Evolutionary conservation across 2,329 filamentous ascomycete species (phyloP), one percentile per base, ranked within the genome.

Genomic region (Paecilomyces niveus): DNA sequence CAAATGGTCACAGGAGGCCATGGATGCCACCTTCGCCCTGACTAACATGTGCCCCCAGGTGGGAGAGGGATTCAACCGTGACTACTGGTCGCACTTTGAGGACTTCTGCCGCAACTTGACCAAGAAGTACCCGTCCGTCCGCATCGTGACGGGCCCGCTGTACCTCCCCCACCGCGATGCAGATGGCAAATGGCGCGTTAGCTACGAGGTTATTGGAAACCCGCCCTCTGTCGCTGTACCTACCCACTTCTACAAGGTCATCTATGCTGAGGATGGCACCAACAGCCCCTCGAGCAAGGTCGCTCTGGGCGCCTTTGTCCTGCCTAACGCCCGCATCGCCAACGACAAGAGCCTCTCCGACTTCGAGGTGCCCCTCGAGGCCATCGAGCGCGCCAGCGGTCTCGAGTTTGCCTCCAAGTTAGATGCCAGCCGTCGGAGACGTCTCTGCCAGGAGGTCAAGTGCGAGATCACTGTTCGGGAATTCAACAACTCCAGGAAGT

Each of bases 11-110:
- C 94, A 99, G 76, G 75, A 84, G 35, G 92, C 94, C 63, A 96
- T 99, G 91, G 86, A 99, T 76, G 90, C 90, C 59, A 99, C 94
- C 2, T 99, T 99, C 71, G 88, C 85, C 70, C 83, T 99, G 58
- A 88, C 84, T 71, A 99, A 99, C 79, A 99, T 99, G 92, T 96
- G 92, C 71, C 94, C 94, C 32, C 94, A 99, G 78, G 94, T 99
- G 31, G 94, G 94, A 65, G 91, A 97, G 72, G 94, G 94, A 59
- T 99, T 99, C 82, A 99, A 99, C 79, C 85, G 94, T 55, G 94
- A 99, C 78, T 99, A 99, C 83, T 99, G 94, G 94, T 89, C 94
- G 39, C 94, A 99, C 74, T 92, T 99, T 65, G 94, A 99, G 78
- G 93, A 97, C 71, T 99, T 97, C 71, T 97, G 93, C 77, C 85